These are phyloP conservation scores for Lachnellula occidentalis DNA, from an alignment of 2,329 filamentous ascomycete genomes.

Conservation along the genomic window DNA sequence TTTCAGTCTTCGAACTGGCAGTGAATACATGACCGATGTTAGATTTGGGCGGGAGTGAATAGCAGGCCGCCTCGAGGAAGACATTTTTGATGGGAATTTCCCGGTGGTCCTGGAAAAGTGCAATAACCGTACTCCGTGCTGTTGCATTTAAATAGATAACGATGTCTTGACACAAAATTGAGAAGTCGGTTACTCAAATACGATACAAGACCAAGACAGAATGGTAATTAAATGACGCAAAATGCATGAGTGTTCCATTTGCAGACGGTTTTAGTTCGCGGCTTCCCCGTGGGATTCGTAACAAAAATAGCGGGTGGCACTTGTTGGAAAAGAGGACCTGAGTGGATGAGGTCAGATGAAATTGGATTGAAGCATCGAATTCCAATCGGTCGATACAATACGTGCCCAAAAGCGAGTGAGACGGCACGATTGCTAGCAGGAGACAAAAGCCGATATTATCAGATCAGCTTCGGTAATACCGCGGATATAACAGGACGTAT, in stretches of 20 bases:
- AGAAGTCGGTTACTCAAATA: not conserved
- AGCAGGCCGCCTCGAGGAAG: slow-evolving; percentile 19
- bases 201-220: not conserved
- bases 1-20: slow-evolving; percentile 28
- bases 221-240: not conserved
- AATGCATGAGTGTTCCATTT: not conserved
- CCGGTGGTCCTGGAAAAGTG: not conserved
- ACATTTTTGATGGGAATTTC: slow-evolving; percentile 10
- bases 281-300: not conserved
- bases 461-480: not conserved
- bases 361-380: not conserved
- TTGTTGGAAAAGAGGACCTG: too few relatives aligned
- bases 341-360: too few relatives aligned
- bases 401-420: not conserved
- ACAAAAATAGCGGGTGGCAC: not conserved
- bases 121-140: not conserved
- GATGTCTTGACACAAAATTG: not conserved
- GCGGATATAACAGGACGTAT: not conserved
- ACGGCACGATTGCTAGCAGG: not conserved
- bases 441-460: not conserved
- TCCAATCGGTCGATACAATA: not conserved
- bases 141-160: not conserved
- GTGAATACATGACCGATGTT: slow-evolving; percentile 27
- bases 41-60: slow-evolving; percentile 20
- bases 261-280: not conserved